These are phyloP conservation scores for Dactylellina haptotyla DNA, from an alignment of 2,329 filamentous ascomycete genomes.

Conservation along the genomic window DNA sequence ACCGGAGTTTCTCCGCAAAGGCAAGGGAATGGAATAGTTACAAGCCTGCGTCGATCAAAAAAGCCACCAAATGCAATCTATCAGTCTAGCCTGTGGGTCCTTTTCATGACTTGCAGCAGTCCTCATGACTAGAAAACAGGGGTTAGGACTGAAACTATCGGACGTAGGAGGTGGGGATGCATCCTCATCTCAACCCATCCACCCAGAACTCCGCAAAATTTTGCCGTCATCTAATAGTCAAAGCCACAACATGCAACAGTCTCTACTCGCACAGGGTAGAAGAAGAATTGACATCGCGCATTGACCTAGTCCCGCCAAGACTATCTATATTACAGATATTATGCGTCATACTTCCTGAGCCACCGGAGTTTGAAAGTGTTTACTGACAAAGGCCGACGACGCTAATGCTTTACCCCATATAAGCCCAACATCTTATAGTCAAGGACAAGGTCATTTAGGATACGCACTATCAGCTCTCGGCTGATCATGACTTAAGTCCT, in stretches of 20 bases:
- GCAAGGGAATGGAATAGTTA: conserved; percentile 21
- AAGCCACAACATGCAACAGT: neutral
- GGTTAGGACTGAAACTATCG: conserved; percentile 37
- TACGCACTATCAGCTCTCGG: conserved; percentile 15
- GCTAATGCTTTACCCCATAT: conserved; percentile 44
- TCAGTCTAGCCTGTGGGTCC: conserved; percentile 34
- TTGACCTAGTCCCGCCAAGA: conserved; percentile 39
- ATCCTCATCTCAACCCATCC: neutral
- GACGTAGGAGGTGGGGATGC: conserved; percentile 51
- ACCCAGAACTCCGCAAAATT: neutral
- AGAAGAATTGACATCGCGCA: neutral
- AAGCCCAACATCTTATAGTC: conserved; percentile 33
- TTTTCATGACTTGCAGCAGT: conserved; percentile 51
- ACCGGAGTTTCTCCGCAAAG: conserved; percentile 54
- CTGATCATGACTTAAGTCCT: conserved; percentile 20
- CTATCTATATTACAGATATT: conserved; percentile 18
- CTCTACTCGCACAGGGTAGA: no score
- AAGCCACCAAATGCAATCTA: conserved; percentile 53
- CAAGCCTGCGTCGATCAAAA: conserved; percentile 54
- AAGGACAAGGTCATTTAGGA: conserved; percentile 23
- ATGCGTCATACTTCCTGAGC: conserved; percentile 27
- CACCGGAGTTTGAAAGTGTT: conserved; percentile 39
- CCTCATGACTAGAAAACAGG: conserved; percentile 51
- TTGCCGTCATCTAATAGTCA: neutral
- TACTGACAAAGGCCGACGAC: neutral